phyloP scores from a whole-genome alignment of 1,139 yeast species.

The Diutina mesorugosa region DNA sequence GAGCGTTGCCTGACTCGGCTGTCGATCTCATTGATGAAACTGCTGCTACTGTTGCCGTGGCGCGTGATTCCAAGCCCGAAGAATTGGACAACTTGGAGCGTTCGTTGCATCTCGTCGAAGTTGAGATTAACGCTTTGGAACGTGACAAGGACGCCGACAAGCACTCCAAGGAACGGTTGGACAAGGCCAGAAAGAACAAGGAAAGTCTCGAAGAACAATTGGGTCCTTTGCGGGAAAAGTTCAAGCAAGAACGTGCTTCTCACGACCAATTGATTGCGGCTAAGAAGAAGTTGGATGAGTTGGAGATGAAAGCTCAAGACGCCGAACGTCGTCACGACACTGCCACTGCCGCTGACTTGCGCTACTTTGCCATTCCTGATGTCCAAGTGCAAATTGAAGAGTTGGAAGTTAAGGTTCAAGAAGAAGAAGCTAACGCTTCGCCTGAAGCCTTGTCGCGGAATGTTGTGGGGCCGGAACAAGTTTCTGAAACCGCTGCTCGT shows the following conservation, averaged over 20 bases:
- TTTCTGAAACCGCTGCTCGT: slow-evolving; percentile 94
- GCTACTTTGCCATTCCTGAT: slow-evolving; percentile 96
- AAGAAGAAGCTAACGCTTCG: slow-evolving; percentile 33
- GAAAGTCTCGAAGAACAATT: slow-evolving; percentile 80
- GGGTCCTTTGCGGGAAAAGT: slow-evolving; percentile 76
- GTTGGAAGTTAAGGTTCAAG: slow-evolving; percentile 65
- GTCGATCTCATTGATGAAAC: slow-evolving; percentile 94
- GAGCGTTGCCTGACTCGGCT: slow-evolving; percentile 96
- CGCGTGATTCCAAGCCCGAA: slow-evolving; percentile 96
- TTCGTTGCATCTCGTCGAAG: slow-evolving; percentile 79
- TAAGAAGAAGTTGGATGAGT: slow-evolving; percentile 82
- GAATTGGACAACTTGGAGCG: slow-evolving; percentile 90
- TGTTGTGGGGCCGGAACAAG: slow-evolving; percentile 86
- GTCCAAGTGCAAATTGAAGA: slow-evolving; percentile 62
- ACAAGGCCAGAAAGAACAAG: slow-evolving; percentile 61
- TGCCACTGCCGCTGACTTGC: slow-evolving; percentile 87
- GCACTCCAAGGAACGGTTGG: slow-evolving; percentile 76
- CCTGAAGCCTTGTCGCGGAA: slow-evolving; percentile 65
- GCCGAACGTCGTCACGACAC: slow-evolving; percentile 97
- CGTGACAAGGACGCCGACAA: slow-evolving; percentile 89
- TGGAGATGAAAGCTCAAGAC: slow-evolving; percentile 84
- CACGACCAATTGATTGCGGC: slow-evolving; percentile 84
- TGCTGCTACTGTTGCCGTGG: slow-evolving; percentile 96
- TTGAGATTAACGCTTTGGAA: slow-evolving; percentile 92
- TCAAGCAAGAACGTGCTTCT: slow-evolving; percentile 78